Conservation (phyloP, 202 grass and related monocot species). For the Dendrocalamus latiflorus region DNA sequence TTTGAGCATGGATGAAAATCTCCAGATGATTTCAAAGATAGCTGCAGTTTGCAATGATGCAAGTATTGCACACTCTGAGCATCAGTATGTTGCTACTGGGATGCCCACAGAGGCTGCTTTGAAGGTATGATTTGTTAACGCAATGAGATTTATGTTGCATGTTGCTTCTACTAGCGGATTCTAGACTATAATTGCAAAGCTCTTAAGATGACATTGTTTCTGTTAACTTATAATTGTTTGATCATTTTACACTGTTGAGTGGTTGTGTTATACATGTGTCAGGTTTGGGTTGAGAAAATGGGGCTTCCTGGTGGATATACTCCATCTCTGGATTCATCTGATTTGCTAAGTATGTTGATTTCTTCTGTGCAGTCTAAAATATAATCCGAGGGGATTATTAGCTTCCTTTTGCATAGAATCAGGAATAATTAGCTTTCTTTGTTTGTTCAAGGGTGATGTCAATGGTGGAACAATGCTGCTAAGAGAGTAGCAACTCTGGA, state of each 20-base stretch:
- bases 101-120: constrained; percentile 92
- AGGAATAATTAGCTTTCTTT: too few species aligned
- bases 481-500: constrained; percentile 80
- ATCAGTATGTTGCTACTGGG: constrained; percentile 83
- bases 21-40: constrained; percentile 75
- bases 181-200: background rate
- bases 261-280: too few species aligned
- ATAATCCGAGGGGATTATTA: too few species aligned
- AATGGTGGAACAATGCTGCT: too few species aligned
- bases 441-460: too few species aligned
- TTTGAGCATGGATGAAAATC: constrained; percentile 70
- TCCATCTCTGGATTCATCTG: too few species aligned
- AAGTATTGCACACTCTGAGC: constrained; percentile 65
- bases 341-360: too few species aligned
- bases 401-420: too few species aligned
- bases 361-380: too few species aligned
- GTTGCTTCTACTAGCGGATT: background rate
- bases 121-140: constrained; percentile 54
- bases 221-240: background rate
- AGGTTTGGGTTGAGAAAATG: too few species aligned
- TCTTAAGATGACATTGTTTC: background rate
- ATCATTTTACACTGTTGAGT: background rate
- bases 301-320: too few species aligned
- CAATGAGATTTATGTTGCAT: background rate
- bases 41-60: constrained; percentile 94